Evolutionary conservation across 257 asterid species (phyloP).

Genomic region (Buddleja alternifolia): DNA sequence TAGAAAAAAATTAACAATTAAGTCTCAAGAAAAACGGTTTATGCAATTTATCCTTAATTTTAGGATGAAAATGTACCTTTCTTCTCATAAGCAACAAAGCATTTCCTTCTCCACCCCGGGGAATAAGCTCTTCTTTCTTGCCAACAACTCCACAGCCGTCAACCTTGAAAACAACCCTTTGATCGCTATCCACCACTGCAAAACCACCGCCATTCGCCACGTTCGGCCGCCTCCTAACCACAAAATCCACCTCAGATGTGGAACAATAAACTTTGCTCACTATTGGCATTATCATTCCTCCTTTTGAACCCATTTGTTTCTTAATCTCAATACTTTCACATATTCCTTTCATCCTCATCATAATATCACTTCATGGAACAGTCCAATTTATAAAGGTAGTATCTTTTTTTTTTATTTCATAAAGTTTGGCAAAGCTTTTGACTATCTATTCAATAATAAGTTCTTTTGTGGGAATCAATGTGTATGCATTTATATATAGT

Average conservation of each 20-base stretch:
- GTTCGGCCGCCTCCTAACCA: conserved; percentile 73
- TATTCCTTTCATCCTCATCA: not conserved
- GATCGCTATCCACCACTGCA: conserved; percentile 55
- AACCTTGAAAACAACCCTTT: conserved; percentile 53
- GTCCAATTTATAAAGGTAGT: conserved; percentile 30
- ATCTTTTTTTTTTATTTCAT: conserved; percentile 26
- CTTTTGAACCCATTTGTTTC: conserved; percentile 37
- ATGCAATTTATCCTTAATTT: too few species aligned
- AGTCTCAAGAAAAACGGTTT: too few species aligned
- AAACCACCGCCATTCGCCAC: conserved; percentile 90
- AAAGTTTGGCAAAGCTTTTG: conserved; percentile 52
- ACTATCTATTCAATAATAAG: conserved; percentile 33
- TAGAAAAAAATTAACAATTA: too few species aligned
- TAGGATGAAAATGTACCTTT: conserved; percentile 51
- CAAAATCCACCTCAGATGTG: conserved; percentile 50
- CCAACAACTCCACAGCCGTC: conserved; percentile 90
- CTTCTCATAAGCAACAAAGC: conserved; percentile 66
- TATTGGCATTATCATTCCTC: conserved; percentile 41
- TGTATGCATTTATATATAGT: not conserved
- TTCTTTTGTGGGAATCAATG: conserved; percentile 26
- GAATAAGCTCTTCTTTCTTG: conserved; percentile 60
- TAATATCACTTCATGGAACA: too few species aligned
- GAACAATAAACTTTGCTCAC: conserved; percentile 82
- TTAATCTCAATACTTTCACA: not conserved
- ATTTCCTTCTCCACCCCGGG: conserved; percentile 58